Conservation (phyloP, 2,329 filamentous ascomycete genomes). For the Aspergillus sp. region DNA sequence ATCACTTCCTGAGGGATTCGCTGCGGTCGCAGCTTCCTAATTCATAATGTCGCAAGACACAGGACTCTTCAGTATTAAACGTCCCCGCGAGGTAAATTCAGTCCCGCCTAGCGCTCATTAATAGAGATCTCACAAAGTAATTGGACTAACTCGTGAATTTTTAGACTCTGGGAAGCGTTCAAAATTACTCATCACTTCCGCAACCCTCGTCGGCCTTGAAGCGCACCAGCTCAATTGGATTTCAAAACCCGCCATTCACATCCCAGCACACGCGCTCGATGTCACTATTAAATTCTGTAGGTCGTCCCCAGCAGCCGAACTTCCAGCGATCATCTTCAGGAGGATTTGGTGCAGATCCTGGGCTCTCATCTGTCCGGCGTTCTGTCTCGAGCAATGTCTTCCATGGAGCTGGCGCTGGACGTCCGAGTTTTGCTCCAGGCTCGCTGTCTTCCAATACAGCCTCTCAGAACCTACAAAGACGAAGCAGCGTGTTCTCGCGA, state of each 20-base stretch:
- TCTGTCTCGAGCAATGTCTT: conserved; percentile 72
- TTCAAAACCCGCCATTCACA: conserved; percentile 63
- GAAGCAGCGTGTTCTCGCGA: conserved; percentile 84
- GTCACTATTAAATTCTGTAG: conserved; percentile 83
- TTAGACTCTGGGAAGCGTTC: conserved; percentile 79
- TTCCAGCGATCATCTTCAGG: conserved; percentile 75
- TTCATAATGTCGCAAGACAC: conserved; percentile 78
- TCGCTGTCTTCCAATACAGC: conserved; percentile 55
- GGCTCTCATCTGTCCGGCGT: conserved; percentile 78
- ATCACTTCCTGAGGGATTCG: conserved; percentile 1
- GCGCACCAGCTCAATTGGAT: conserved; percentile 76
- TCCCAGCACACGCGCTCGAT: conserved; percentile 76
- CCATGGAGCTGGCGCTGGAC: conserved; percentile 56
- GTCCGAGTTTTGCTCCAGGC: conserved; percentile 70
- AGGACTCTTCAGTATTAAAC: conserved; percentile 86
- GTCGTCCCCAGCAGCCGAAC: conserved; percentile 79
- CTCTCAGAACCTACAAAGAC: conserved; percentile 55
- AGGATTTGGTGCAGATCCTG: conserved; percentile 78
- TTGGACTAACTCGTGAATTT: conserved; percentile 17
- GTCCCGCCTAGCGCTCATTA: not conserved
- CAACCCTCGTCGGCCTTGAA: conserved; percentile 94
- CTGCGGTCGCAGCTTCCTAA: conserved; percentile 30
- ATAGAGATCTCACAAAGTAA: not conserved
- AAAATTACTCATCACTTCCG: conserved; percentile 79
- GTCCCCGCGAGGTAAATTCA: conserved; percentile 76